Base-by-base conservation (phyloP, 495 filamentous ascomycete species). In the Niebla homalea region DNA sequence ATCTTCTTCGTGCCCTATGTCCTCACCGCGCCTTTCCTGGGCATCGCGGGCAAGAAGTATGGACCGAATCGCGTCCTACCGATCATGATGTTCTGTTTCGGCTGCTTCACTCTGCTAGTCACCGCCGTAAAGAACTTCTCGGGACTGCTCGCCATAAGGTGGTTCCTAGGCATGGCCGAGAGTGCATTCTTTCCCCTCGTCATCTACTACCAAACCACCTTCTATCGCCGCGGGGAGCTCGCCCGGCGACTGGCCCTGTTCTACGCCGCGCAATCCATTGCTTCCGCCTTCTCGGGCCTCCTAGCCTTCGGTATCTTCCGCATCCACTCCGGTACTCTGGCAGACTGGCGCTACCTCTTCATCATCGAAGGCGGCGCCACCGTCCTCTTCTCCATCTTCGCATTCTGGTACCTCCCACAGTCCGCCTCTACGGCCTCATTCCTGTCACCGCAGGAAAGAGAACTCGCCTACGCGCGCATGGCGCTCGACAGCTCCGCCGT, bases 1-100 rank as follows among this genome's bases (percentile, higher is more conserved):
- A 79, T 87, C 53, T 89, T 89, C 67, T 87, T 82, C 61, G 67
- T 88, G n/a, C 85, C 84, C 7, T 88, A 84, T 58, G 81, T 87
- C 42, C 59, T 87, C 15, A 80, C 75, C 41, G 83, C 78, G 6
- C 82, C 80, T 2, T 76, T 76, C 2, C 53, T 85, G 41, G 80
- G 74, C 6, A 79, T 89, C 66, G 60, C 83, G 4, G 80, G 79
- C 43, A 85, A 87, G 65, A 81, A 76, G 48, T 79, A 68, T 48
- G 79, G 81, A 5, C 78, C 80, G 1, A 69, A 75, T 25, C 67
- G 70, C 3, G 77, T 83, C n/a, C 68, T 87, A 5, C 79, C 83
- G 4, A 55, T 77, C 20, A 65, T 84, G 64, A 87, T 86, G 81
- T 73, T 82, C 58, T 68, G 62, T 26, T 85, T 84, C 49, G 80